Base-by-base conservation (phyloP, 345 rosid species). In the Orychophragmus violaceus region DNA sequence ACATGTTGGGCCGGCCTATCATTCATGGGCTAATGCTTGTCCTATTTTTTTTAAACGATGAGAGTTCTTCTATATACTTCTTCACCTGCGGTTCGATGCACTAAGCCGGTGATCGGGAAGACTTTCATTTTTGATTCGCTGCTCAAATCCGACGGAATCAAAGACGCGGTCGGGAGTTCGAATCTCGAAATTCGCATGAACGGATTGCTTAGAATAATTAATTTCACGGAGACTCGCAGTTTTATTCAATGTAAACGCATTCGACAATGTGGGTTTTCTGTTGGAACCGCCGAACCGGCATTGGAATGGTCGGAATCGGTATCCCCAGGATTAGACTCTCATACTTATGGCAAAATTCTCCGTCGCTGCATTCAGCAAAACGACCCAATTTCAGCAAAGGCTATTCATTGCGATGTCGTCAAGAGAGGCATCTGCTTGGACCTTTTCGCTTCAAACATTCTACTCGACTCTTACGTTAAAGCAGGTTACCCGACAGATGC, bases 341-440 rank as follows among this genome's bases (percentile, higher is more conserved):
- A 68, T 68, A 59, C 70, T 5, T 88, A 82, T 57, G 82, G 80
- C 22, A 14, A 74, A 14, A 37, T 74, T 75, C 91, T 94, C 46
- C 95, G 77, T 80, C 74, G 63, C 55, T 87, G 87, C 71, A 77
- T 94, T 82, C 81, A 42, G 59, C 74, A 56, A 60, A 83, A 69
- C 66, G 93, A 85, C 46, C 66, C 46, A 21, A 2, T 33, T 24
- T 30, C 67, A 13, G 82, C 81, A 10, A 83, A 41, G 70, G 76
- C 82, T 52, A 65, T 88, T 22, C 97, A 87, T 33, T 83, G 86
- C 62, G 74, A 80, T 11, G 59, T 83, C 17, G 3, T 84, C 5
- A 90, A 90, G 80, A 77, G 63, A 68, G 97, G 97, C 1, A 76
- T 70, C 74, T 84, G 83, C 83, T 69, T 88, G 44, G 99, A 90